These are phyloP conservation scores for Alternaria conjuncta DNA, from an alignment of 2,329 filamentous ascomycete genomes.

Conservation along the genomic window DNA sequence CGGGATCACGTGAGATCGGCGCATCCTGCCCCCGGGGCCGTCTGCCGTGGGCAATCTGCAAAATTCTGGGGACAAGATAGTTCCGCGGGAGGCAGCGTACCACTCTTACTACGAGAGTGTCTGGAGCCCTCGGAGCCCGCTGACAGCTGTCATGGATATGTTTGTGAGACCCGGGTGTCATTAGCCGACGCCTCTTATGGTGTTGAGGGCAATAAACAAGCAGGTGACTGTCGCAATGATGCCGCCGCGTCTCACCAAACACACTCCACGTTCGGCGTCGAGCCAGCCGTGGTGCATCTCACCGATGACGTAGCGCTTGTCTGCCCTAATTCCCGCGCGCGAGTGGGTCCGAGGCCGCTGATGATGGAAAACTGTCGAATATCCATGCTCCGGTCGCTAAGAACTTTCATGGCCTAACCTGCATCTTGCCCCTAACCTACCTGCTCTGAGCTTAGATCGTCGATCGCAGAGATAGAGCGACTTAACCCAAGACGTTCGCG, in stretches of 20 bases:
- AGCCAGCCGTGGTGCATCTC: background rate
- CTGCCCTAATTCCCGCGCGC: background rate
- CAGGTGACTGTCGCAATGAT: background rate
- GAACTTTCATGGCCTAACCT: conserved; percentile 7
- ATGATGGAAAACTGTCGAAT: conserved; percentile 5
- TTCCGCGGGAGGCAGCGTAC: background rate
- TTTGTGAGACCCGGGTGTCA: background rate
- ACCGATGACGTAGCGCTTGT: background rate
- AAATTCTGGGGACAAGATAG: background rate
- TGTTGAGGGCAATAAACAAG: background rate
- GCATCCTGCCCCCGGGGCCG: background rate
- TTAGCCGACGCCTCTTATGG: background rate
- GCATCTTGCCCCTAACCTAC: conserved; percentile 15
- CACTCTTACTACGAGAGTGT: background rate
- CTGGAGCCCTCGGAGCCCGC: background rate
- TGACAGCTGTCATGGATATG: background rate
- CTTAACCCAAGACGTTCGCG: conserved; percentile 10
- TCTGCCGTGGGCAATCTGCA: background rate
- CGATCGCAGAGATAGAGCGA: conserved; percentile 17
- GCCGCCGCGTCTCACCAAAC: background rate
- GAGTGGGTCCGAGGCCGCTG: conserved; percentile 1
- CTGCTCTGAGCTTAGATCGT: conserved; percentile 13
- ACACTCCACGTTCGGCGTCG: background rate
- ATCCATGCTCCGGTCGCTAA: conserved; percentile 11
- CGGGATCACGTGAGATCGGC: background rate